Percentiles rank a stretch among this genome's conserved stretches.
phyloP scores from a whole-genome alignment of 805 yeast genomes.

The Tetrapisispora phaffii region DNA sequence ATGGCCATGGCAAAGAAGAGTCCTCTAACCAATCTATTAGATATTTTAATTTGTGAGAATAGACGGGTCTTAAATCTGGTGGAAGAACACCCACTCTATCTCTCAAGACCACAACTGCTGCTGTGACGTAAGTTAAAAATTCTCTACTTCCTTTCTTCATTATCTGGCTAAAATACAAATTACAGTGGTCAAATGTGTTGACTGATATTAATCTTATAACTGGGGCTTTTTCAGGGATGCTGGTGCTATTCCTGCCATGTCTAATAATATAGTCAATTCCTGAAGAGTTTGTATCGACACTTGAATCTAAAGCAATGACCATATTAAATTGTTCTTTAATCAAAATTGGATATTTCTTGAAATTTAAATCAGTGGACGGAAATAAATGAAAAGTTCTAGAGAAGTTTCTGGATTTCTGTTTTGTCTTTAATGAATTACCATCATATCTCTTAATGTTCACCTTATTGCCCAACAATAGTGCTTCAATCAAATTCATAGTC shows the following conservation, averaged over 20 bases:
- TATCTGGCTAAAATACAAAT: constrained; percentile 37
- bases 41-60: constrained; percentile 53
- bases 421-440: constrained; percentile 48
- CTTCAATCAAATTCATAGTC: constrained; percentile 64
- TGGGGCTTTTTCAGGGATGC: constrained; percentile 34
- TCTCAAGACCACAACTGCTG: constrained; percentile 73
- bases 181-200: constrained; percentile 78
- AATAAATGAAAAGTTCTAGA: constrained; percentile 36
- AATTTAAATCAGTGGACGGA: constrained; percentile 29
- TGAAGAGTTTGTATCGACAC: constrained; percentile 36
- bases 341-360: constrained; percentile 15
- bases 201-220: constrained; percentile 63
- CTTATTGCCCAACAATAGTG: constrained; percentile 53
- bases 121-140: constrained; percentile 58
- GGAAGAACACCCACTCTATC: constrained; percentile 78
- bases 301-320: constrained; percentile 53
- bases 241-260: constrained; percentile 22
- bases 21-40: constrained; percentile 52
- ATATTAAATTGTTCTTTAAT: constrained; percentile 38
- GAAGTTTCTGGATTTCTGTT: constrained; percentile 22
- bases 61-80: constrained; percentile 67
- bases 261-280: constrained; percentile 27
- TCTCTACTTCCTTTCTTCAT: constrained; percentile 28
- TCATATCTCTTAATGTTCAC: constrained; percentile 48
- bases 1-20: constrained; percentile 51